Base-by-base conservation (phyloP, 192 early-diverging fungal genomes). In the Chytriomyces sp. region DNA sequence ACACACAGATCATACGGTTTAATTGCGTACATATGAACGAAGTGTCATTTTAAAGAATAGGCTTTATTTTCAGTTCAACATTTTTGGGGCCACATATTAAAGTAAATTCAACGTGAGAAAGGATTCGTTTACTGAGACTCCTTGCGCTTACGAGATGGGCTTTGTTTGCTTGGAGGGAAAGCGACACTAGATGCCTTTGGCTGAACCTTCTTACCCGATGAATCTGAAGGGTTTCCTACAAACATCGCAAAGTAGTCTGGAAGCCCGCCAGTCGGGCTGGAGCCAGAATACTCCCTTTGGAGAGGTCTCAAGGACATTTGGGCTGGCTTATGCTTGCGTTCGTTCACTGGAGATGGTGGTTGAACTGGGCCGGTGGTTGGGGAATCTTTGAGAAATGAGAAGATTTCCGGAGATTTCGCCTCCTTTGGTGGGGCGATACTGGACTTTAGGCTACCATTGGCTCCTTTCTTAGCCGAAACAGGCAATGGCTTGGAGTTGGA, bases 391-490 rank as follows among this genome's bases (percentile, higher is more conserved):
- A 61, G 19, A 33, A 68, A 68, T 26, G 22, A 19, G 28, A 68
- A 68, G 30, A 68, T 68, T 55, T 68, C 52, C 6, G 66, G 66
- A 30, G 26, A 34, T 37, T 68, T 68, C 52, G 66, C 66, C 38
- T 53, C 52, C 53, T 31, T 36, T 19, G 66, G 66, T 19, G 52
- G 30, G 32, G 66, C 31, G 40, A 68, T 56, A 10, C 52, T 56
- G 25, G 44, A 53, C 53, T 68, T 68, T 36, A 68, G 56, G 53
- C 66, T 68, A 28, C 41, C 39, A 26, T 17, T 17, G 17, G 63
- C 25, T 3, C 28, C 26, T 14, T 38, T 52, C 33, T 65, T 61
- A 0, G 38, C 59, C 22, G 44, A 2, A 0, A 22, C 44, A n/a
- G 44, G 44, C 22, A 41, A 22, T 53, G 36, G 44, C 39, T 41